A percentile compares a stretch with the other conserved stretches of the same genome.
These are phyloP conservation scores for Phytophthora palmivora DNA, from an alignment of 352 stramenopile species.

Conservation along the genomic window DNA sequence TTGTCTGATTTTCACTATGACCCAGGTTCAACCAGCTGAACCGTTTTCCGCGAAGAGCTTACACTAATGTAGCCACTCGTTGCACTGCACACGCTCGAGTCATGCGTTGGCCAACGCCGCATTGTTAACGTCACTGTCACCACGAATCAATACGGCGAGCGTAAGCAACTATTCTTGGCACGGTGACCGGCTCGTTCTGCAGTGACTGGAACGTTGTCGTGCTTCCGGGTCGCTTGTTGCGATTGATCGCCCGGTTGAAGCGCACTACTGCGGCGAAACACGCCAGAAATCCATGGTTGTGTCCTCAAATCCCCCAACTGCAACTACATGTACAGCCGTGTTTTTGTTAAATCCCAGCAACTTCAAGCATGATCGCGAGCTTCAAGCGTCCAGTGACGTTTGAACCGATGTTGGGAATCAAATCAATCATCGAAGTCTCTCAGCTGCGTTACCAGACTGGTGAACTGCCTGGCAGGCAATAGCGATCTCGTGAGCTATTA, in stretches of 20 bases:
- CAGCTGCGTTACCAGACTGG: conserved; percentile 4
- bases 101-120: background rate
- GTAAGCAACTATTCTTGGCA: background rate
- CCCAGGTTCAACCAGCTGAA: conserved; percentile 26
- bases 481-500: background rate
- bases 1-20: conserved; percentile 11
- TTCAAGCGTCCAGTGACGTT: background rate
- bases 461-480: no score
- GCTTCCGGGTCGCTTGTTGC: conserved; percentile 2
- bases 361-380: conserved; percentile 13
- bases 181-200: conserved; percentile 12
- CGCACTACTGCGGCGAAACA: background rate
- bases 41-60: background rate
- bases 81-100: conserved; percentile 12
- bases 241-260: conserved; percentile 22
- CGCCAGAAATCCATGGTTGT: background rate
- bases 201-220: conserved; percentile 16
- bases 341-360: conserved; percentile 11
- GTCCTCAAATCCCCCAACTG: conserved; percentile 24
- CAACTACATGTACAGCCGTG: conserved; percentile 2
- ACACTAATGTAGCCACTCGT: conserved; percentile 20
- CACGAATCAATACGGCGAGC: background rate
- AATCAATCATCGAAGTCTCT: conserved; percentile 1
- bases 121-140: background rate
- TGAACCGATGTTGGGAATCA: conserved; percentile 7